Percentiles rank a stretch among this genome's conserved stretches.
Evolutionary conservation across 495 filamentous ascomycete species (phyloP).

Genomic region (Cercophora newfieldiana): DNA sequence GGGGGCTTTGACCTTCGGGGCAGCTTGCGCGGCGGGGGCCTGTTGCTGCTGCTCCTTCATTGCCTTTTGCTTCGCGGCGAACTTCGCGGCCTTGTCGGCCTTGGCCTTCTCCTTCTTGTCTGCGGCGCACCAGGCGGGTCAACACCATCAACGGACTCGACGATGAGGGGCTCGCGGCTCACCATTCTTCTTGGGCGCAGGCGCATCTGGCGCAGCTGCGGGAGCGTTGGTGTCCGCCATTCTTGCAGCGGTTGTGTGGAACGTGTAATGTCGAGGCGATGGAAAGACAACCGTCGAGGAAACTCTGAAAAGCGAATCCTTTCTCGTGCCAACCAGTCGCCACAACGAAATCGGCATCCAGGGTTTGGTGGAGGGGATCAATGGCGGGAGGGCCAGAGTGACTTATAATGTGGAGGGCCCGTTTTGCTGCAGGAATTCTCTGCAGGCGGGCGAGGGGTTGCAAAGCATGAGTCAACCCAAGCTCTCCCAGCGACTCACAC

Average conservation of each 20-base stretch:
- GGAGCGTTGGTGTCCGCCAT: slow-evolving; percentile 20
- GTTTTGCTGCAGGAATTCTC: slow-evolving; percentile 26
- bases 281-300: slow-evolving; percentile 23
- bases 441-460: slow-evolving; percentile 9
- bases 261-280: slow-evolving; percentile 26
- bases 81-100: slow-evolving; percentile 40
- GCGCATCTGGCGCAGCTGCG: slow-evolving; percentile 23
- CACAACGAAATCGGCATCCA: slow-evolving; percentile 35
- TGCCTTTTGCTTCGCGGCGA: slow-evolving; percentile 35
- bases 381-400: slow-evolving; percentile 23
- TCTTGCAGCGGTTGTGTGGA: slow-evolving; percentile 24
- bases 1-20: slow-evolving; percentile 40
- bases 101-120: slow-evolving; percentile 35
- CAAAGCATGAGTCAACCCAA: slow-evolving; percentile 15
- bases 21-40: slow-evolving; percentile 20
- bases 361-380: slow-evolving; percentile 30
- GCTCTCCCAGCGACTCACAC: not conserved
- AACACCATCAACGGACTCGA: not conserved
- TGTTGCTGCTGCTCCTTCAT: slow-evolving; percentile 25
- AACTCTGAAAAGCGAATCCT: slow-evolving; percentile 26
- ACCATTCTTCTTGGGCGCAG: slow-evolving; percentile 35
- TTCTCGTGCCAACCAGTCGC: slow-evolving; percentile 32
- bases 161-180: slow-evolving; percentile 30
- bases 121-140: not conserved
- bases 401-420: slow-evolving; percentile 23